Evolutionary conservation across 306 rosid species (phyloP).

Genomic region (Trichosanthes truncata): DNA sequence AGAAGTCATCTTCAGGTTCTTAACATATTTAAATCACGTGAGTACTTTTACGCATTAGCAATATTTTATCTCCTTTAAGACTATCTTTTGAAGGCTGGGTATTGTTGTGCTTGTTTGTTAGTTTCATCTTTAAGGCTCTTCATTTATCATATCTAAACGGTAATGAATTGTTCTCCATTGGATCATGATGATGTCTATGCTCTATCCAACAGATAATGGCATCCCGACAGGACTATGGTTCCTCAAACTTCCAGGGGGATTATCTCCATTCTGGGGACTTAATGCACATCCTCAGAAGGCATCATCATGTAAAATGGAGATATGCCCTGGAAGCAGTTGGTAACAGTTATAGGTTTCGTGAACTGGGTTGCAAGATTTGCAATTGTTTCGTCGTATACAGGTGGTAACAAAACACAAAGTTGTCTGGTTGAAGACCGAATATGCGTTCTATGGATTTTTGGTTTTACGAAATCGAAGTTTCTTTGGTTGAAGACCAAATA

Average conservation of each 20-base stretch:
- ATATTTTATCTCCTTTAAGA: background rate
- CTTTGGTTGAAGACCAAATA: constrained; percentile 12
- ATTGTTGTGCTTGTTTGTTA: background rate
- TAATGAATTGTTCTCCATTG: background rate
- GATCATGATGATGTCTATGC: background rate
- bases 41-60: constrained; percentile 12
- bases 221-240: constrained; percentile 37
- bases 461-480: constrained; percentile 7
- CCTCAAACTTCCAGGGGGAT: constrained; percentile 33
- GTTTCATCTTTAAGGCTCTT: background rate
- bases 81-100: background rate
- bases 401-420: constrained; percentile 12
- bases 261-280: constrained; percentile 43
- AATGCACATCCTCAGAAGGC: constrained; percentile 32
- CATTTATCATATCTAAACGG: background rate
- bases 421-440: constrained; percentile 17
- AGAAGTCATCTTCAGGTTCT: constrained; percentile 83
- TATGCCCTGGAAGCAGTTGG: constrained; percentile 27
- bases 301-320: constrained; percentile 15
- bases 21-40: constrained; percentile 41
- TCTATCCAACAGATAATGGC: constrained; percentile 39
- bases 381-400: constrained; percentile 2
- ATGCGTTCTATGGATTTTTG: constrained; percentile 17
- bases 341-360: constrained; percentile 14
- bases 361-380: constrained; percentile 12